Evolutionary conservation across 495 filamentous ascomycete species (phyloP).

Genomic region (Lasiosphaeria miniovina): DNA sequence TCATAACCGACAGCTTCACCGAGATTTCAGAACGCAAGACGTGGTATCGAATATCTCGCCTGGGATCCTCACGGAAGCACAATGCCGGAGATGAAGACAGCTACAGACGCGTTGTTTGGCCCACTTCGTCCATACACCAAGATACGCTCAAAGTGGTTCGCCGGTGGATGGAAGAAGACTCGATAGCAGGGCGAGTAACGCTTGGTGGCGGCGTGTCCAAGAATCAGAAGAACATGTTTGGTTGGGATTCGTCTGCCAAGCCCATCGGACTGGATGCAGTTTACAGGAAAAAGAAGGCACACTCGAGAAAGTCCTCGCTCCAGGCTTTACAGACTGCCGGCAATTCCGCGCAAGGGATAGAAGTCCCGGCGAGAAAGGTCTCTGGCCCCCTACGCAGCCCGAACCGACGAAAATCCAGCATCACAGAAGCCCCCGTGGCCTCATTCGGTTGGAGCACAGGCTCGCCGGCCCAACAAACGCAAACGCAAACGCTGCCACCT

Average conservation of each 20-base stretch:
- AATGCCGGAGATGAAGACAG: constrained; percentile 55
- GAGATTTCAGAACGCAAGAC: constrained; percentile 55
- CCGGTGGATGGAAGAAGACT: constrained; percentile 60
- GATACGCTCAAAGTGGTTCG: constrained; percentile 54
- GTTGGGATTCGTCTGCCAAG: constrained; percentile 50
- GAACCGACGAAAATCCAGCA: constrained; percentile 19
- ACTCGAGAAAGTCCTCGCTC: constrained; percentile 23
- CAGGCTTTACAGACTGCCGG: constrained; percentile 10
- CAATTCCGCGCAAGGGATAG: not conserved
- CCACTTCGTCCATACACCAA: constrained; percentile 46
- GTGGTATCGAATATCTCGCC: constrained; percentile 61
- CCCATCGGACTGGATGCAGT: constrained; percentile 46
- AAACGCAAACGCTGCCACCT: not conserved
- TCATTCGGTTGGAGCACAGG: constrained; percentile 38
- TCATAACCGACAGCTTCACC: constrained; percentile 48
- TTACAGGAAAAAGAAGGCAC: constrained; percentile 35
- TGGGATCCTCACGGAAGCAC: constrained; percentile 53
- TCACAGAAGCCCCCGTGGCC: constrained; percentile 21
- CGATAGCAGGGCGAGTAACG: constrained; percentile 46
- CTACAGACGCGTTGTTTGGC: constrained; percentile 56
- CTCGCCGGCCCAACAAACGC: constrained; percentile 11
- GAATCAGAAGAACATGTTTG: constrained; percentile 48
- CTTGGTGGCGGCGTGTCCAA: constrained; percentile 43
- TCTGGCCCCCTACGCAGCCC: constrained; percentile 11
- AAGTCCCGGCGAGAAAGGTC: constrained; percentile 3